Base-by-base conservation (phyloP, 176 grass and related monocot genomes). In the Aegilops bicornis region DNA sequence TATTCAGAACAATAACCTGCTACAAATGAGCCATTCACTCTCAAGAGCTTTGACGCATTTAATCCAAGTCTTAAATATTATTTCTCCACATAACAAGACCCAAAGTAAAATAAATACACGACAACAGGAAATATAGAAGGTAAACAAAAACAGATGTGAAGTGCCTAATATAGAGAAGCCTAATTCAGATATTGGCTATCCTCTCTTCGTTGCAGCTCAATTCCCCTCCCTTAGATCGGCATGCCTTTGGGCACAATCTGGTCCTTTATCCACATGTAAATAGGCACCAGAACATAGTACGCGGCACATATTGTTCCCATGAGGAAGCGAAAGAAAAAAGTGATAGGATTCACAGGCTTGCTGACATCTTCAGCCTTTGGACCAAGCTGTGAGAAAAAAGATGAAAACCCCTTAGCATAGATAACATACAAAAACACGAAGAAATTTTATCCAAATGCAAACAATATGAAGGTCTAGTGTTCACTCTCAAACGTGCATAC, bases 211-310 rank as follows among this genome's bases (percentile, higher is more conserved):
- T 81, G 81, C 69, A 81, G 89, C 62, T 64, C 17, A 77, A 78
- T 63, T 30, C 37, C 69, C 50, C 45, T 63, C 77, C 58, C 24
- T 89, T 73, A 98, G 86, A 98, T 98, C 1, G 97, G 97, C 89
- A 81, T 90, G 83, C 97, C 94, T 93, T 99, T 99, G 45, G 97
- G 94, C 37, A 91, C 80, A 69, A 99, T 94, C 86, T 94, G 90
- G 78, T 99, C 97, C 86, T 99, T 99, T 79, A 96, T 93, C 97
- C 97, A 99, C 97, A 99, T 99, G 84, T 99, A 99, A 76, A 99
- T 88, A 36, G 97, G 97, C 78, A 99, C 92, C 73, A 99, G 89
- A 85, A 96, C 92, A 80, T 80, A 99, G 83, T 99, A 99, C 17
- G 94, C 83, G 1, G 97, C 92, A 7, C 92, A 91, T 47, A 96